A percentile compares a stretch with the other conserved stretches of the same genome.
Conservation (phyloP, 1,139 yeast species). For the Suhomyces bolitotheri region DNA sequence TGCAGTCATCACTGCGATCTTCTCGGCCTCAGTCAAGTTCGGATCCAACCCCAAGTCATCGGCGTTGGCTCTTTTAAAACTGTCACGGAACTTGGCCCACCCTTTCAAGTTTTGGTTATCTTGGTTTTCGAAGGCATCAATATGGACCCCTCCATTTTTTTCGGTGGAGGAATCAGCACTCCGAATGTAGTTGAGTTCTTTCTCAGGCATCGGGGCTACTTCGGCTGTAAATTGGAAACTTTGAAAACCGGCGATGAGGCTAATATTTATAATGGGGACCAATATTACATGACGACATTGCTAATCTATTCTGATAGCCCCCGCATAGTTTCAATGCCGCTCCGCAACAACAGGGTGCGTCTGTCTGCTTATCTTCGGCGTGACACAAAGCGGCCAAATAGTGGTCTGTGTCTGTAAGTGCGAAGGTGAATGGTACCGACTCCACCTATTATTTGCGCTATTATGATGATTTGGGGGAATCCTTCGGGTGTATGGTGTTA, state of each 20-base stretch:
- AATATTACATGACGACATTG: background rate
- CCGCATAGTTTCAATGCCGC: constrained; percentile 1
- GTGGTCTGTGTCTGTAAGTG: too few species aligned
- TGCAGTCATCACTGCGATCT: constrained; percentile 64
- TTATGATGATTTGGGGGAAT: too few species aligned
- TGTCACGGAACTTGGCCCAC: constrained; percentile 50
- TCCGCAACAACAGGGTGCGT: background rate
- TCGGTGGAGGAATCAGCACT: constrained; percentile 41
- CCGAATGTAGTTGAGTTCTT: constrained; percentile 45
- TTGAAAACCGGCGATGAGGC: background rate
- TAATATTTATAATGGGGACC: background rate
- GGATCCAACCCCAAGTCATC: constrained; percentile 62
- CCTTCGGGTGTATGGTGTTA: too few species aligned
- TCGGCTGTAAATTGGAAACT: background rate
- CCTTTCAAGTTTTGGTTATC: constrained; percentile 30
- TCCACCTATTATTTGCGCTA: too few species aligned
- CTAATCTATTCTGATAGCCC: background rate
- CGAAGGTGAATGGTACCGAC: too few species aligned
- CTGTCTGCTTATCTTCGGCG: constrained; percentile 2
- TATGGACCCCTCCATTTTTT: constrained; percentile 44
- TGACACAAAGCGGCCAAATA: constrained; percentile 2
- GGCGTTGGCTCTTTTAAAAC: constrained; percentile 56
- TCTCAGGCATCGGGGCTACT: constrained; percentile 35
- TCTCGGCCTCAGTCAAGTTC: constrained; percentile 64
- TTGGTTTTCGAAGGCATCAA: constrained; percentile 41